Evolutionary conservation across 2,329 filamentous ascomycete species (phyloP).

Genomic region (Escovopsis weberi): DNA sequence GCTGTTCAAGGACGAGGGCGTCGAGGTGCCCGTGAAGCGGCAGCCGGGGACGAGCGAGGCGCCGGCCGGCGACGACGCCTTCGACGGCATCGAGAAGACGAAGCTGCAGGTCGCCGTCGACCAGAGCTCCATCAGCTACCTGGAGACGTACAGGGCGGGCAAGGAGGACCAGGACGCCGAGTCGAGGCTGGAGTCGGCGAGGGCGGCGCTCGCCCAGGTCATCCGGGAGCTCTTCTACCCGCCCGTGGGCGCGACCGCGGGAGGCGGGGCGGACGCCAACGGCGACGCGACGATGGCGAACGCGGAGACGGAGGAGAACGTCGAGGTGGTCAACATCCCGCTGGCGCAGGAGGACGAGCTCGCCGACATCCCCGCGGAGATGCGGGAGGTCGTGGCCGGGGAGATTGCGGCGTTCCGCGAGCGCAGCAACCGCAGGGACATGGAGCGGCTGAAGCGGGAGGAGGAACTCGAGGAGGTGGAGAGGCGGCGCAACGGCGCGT

Average conservation of each 20-base stretch:
- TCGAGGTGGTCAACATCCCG: constrained; percentile 82
- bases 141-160: constrained; percentile 64
- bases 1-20: constrained; percentile 65
- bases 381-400: constrained; percentile 85
- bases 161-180: constrained; percentile 47
- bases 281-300: constrained; percentile 60
- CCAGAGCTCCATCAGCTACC: constrained; percentile 65
- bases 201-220: constrained; percentile 50
- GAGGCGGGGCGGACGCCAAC: constrained; percentile 29
- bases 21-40: constrained; percentile 70
- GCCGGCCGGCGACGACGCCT: constrained; percentile 30
- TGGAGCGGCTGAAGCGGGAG: constrained; percentile 75
- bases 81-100: constrained; percentile 49
- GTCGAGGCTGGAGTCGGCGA: constrained; percentile 55
- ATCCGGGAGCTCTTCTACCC: constrained; percentile 63
- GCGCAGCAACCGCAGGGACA: constrained; percentile 71
- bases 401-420: constrained; percentile 94
- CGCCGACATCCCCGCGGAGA: constrained; percentile 87
- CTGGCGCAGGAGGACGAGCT: constrained; percentile 83
- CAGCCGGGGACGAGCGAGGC: constrained; percentile 39
- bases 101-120: constrained; percentile 65
- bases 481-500: constrained; percentile 51
- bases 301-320: constrained; percentile 44
- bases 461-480: constrained; percentile 88
- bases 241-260: constrained; percentile 21